Evolutionary conservation across 495 filamentous ascomycete species (phyloP), one percentile per base, ranked within the genome.

Genomic region (Aspergillus carlsbadensis): DNA sequence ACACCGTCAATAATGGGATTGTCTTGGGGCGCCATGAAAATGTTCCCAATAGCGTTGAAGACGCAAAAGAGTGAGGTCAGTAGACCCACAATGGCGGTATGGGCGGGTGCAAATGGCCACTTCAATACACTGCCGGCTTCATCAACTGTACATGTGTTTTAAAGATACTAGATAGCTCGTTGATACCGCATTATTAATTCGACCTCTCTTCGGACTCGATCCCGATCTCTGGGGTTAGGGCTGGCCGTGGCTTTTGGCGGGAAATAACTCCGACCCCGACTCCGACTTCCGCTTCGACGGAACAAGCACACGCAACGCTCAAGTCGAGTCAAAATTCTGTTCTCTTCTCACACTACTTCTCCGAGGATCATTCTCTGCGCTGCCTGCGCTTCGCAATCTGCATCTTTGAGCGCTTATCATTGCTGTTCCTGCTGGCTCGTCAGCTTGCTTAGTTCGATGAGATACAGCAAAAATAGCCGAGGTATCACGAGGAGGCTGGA

Each of bases 401-500:
- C 3, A 3, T 3, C 26, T 29, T 29, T 29, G 26, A 29, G 26
- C 26, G 3, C 3, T 4, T 29, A 29, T 29, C 4, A 29, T 29
- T 29, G 26, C 26, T 29, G 3, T 29, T 29, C 8, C 26, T n/a
- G 26, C 26, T 3, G 26, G 8, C 26, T 29, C 8, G 26, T 8
- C 26, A 29, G 4, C 26, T 4, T 29, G 26, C 8, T 29, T 29
- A 29, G 26, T 3, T 29, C 26, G 26, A 29, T 29, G 14, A 18
- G n/a, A 47, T 47, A 26, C 3, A 34, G 29, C 22, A n/a, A 48
- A 49, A 50, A 50, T 10, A 50, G 40, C 59, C 59, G 59, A 61
- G 59, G 59, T 56, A 61, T 61, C 59, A 61, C 59, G 35, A 61
- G 59, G 26, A 20, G 35, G 11, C 11, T n/a, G 51, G 45, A 40